Evolutionary conservation across 306 rosid species (phyloP).

Genomic region (Arachis stenosperma): DNA sequence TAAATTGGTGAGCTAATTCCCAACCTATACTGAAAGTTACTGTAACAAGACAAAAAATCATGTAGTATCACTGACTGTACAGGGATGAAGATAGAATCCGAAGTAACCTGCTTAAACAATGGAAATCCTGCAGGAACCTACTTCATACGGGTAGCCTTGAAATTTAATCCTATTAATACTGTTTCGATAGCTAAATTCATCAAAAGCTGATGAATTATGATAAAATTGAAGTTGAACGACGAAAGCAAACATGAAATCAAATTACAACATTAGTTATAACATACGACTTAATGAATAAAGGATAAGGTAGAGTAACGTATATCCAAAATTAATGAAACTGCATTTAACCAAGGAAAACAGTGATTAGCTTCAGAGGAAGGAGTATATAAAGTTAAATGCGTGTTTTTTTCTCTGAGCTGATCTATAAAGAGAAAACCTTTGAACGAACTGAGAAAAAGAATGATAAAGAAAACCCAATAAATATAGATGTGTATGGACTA

Average conservation of each 20-base stretch:
- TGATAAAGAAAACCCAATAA: slow-evolving; percentile 38
- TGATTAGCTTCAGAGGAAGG: background rate
- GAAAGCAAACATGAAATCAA: slow-evolving; percentile 26
- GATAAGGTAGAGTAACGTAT: slow-evolving; percentile 1
- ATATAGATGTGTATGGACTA: background rate
- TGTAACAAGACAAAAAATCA: background rate
- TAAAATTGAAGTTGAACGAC: slow-evolving; percentile 7
- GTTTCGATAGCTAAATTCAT: background rate
- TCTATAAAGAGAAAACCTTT: background rate
- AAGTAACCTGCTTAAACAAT: background rate
- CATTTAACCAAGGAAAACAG: slow-evolving; percentile 5
- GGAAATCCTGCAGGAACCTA: slow-evolving; percentile 8
- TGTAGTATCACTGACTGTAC: background rate
- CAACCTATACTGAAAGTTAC: slow-evolving; percentile 16
- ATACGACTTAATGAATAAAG: background rate
- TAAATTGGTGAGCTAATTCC: slow-evolving; percentile 10
- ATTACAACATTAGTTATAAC: slow-evolving; percentile 9
- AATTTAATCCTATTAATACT: background rate
- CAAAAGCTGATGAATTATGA: background rate
- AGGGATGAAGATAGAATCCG: slow-evolving; percentile 1
- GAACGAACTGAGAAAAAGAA: background rate
- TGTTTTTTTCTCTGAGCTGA: background rate
- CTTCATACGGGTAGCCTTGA: background rate
- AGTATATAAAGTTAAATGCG: background rate
- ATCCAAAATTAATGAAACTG: background rate